phyloP scores from a whole-genome alignment of 139 green algal genomes.

The Deuterostichococcus epilithicus region DNA sequence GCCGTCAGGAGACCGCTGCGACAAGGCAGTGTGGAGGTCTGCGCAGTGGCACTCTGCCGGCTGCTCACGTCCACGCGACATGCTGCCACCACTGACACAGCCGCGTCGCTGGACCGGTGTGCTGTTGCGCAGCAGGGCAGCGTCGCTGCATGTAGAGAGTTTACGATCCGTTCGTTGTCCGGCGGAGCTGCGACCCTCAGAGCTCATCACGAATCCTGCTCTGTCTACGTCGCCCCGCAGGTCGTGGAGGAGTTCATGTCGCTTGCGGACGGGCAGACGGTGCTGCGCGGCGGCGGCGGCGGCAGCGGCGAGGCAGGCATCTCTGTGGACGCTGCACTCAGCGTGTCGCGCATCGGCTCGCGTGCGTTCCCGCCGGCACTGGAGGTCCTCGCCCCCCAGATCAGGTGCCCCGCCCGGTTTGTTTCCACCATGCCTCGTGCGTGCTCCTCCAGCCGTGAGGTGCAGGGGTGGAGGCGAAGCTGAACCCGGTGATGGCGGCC shows the following conservation, averaged over 20 bases:
- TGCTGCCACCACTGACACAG: no score
- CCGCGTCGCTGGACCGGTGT: no score
- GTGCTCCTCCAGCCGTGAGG: not conserved
- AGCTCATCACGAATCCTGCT: no score
- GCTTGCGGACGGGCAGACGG: conserved; percentile 82
- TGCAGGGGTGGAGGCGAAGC: not conserved
- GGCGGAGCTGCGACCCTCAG: no score
- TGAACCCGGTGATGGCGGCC: not conserved
- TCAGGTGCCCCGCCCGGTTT: conserved; percentile 2
- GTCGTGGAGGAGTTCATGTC: conserved; percentile 91
- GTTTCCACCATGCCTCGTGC: no score
- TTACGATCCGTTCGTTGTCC: no score
- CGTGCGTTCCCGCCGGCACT: conserved; percentile 64
- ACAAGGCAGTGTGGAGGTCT: no score
- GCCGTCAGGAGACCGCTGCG: no score
- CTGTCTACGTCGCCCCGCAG: conserved; percentile 14
- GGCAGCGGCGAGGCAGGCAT: not conserved
- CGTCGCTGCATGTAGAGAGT: no score
- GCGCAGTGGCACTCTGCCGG: no score
- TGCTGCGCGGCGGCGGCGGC: conserved; percentile 15
- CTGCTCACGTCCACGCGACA: no score
- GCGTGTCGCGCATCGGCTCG: conserved; percentile 70
- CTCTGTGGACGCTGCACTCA: conserved; percentile 49
- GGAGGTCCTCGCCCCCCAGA: conserved; percentile 53
- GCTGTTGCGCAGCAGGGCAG: no score